Evolutionary conservation across 106 monocot genomes (phyloP).

Genomic region (Acorus calamus): DNA sequence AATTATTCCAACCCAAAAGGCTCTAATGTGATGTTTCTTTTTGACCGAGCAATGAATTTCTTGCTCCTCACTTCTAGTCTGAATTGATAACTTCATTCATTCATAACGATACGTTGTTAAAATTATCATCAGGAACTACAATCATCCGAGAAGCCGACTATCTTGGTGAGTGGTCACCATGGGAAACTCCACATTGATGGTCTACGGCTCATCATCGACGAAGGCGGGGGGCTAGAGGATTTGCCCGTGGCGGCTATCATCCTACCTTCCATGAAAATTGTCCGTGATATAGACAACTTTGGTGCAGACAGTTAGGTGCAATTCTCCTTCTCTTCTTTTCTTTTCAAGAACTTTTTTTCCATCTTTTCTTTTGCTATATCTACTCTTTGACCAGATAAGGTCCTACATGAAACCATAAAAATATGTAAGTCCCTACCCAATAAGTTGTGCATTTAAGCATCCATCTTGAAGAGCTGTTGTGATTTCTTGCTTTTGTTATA

Average conservation of each 20-base stretch:
- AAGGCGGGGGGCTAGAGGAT: constrained; percentile 64
- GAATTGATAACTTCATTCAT: too few relatives aligned
- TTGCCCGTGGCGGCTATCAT: constrained; percentile 73
- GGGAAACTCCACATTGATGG: constrained; percentile 72
- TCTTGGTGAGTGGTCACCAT: constrained; percentile 86
- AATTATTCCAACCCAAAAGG: too few relatives aligned
- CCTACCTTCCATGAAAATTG: constrained; percentile 56
- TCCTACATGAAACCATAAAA: too few relatives aligned
- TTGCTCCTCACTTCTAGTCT: constrained; percentile 2
- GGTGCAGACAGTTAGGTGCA: too few relatives aligned
- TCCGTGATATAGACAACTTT: constrained; percentile 48
- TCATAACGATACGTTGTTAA: background rate
- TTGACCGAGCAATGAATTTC: background rate
- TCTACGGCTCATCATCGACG: constrained; percentile 83
- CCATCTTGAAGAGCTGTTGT: too few relatives aligned
- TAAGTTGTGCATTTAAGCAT: too few relatives aligned
- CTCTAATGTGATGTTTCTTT: background rate
- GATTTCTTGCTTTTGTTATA: too few relatives aligned
- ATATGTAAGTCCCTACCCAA: too few relatives aligned
- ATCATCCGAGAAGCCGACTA: constrained; percentile 29
- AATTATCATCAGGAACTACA: constrained; percentile 42
- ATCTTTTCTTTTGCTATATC: too few relatives aligned
- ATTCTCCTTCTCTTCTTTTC: too few relatives aligned
- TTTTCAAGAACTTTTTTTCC: too few relatives aligned
- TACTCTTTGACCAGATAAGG: too few relatives aligned